Base-by-base conservation (phyloP, 2,329 filamentous ascomycete species). In the Aureobasidium sp. region DNA sequence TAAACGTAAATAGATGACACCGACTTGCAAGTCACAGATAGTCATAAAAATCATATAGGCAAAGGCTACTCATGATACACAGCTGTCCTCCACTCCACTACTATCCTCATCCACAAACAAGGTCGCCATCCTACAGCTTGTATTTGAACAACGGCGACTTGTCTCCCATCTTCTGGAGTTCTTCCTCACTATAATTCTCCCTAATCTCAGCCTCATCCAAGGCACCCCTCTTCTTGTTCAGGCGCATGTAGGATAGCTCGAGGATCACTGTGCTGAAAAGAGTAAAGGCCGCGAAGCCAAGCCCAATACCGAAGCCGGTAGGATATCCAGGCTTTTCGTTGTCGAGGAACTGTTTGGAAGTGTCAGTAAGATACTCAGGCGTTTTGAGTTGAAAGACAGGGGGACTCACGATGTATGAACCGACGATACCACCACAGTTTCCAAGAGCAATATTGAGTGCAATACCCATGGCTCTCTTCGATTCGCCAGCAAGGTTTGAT, bases 401-500 rank as follows among this genome's bases (percentile, higher is more conserved):
- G 9, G 11, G 2, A 27, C 23, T 45, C 27, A 45, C 42, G 62
- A 74, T 74, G 59, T 89, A 88, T 4, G 84, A 85, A 0, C 85
- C 84, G 80, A 89, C 87, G 1, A 85, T 62, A 23, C 75, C 76
- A 1, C 69, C 70, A 8, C 74, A 37, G 13, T 75, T 74, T 2
- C 78, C 78, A 15, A 78, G 75, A 62, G 78, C 79, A 40, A 81
- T 76, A 63, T 81, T 79, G 75, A 82, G 80, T 23, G 79, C 80
- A 55, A 83, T 81, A 11, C 80, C 80, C 11, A 81, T 79, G 37
- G 76, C 78, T 58, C 80, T 74, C 74, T 83, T 83, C 60, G 79
- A 69, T 37, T 77, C 78, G 4, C 79, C 80, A 1, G 79, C 79
- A 57, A 83, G 80, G 65, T 84, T 84, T 68, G 80, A 81, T n/a